These are phyloP conservation scores for Corylus avellana DNA, from an alignment of 306 rosid genomes.

Conservation along the genomic window DNA sequence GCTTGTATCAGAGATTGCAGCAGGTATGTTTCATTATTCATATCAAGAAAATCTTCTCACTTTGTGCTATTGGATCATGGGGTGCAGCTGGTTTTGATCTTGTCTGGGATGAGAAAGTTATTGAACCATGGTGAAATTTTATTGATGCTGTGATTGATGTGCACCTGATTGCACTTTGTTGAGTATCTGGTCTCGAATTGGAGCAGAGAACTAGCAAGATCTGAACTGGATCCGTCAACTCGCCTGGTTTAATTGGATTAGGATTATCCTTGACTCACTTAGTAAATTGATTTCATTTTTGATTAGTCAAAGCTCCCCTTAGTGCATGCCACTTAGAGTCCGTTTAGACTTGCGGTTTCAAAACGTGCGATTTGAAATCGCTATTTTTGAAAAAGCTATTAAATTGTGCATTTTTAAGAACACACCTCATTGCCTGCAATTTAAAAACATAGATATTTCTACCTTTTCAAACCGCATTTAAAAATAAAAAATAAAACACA, in stretches of 20 bases:
- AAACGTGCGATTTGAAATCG: too few species aligned
- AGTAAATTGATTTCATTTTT: not conserved
- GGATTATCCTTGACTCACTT: not conserved
- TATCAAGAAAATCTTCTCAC: not conserved
- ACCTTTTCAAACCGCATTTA: too few species aligned
- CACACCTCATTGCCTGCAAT: too few species aligned
- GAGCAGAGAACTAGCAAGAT: not conserved
- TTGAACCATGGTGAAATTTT: not conserved
- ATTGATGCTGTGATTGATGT: not conserved
- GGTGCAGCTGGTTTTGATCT: not conserved
- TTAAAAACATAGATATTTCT: too few species aligned
- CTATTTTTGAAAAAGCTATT: too few species aligned
- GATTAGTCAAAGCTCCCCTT: too few species aligned
- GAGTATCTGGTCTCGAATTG: not conserved
- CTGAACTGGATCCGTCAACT: not conserved
- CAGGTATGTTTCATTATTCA: conserved; percentile 41
- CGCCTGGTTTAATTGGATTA: not conserved
- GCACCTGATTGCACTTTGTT: not conserved
- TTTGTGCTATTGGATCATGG: not conserved
- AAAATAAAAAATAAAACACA: too few species aligned
- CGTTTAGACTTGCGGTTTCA: too few species aligned
- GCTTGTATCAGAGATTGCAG: conserved; percentile 49
- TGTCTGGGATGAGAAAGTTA: not conserved
- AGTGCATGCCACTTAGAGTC: too few species aligned
- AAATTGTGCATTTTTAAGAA: too few species aligned